Conservation (phyloP, 2,329 filamentous ascomycete genomes). For the Sordariomycetes sp. region DNA sequence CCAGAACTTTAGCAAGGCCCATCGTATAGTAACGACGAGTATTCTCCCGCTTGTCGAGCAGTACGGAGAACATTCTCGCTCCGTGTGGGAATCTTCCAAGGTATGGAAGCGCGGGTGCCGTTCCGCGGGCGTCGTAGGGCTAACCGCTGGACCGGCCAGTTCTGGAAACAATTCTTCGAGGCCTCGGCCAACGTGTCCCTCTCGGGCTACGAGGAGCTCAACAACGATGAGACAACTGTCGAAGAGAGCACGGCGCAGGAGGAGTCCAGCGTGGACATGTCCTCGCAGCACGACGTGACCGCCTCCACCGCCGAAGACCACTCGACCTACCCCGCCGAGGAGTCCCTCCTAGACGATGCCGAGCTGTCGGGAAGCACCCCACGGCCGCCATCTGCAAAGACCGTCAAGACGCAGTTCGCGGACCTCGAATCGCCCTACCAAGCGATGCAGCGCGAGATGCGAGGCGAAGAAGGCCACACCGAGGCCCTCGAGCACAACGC, state of each 20-base stretch:
- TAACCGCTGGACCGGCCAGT: conserved; percentile 38
- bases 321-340: conserved; percentile 34
- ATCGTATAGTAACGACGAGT: conserved; percentile 88
- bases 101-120: conserved; percentile 27
- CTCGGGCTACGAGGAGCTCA: conserved; percentile 82
- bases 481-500: conserved; percentile 17
- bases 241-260: conserved; percentile 46
- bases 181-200: conserved; percentile 95
- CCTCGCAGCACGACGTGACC: conserved; percentile 28
- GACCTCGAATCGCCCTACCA: conserved; percentile 71
- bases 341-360: conserved; percentile 58
- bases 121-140: background rate
- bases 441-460: conserved; percentile 56
- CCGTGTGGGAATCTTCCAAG: conserved; percentile 96
- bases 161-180: conserved; percentile 99
- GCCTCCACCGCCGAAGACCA: conserved; percentile 25
- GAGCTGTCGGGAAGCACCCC: conserved; percentile 59
- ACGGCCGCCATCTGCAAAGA: conserved; percentile 41
- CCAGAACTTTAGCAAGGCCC: conserved; percentile 93
- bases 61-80: conserved; percentile 85
- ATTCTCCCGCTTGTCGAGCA: conserved; percentile 91
- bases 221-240: conserved; percentile 42
- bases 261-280: conserved; percentile 16
- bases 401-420: conserved; percentile 42
- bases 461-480: conserved; percentile 27